These are phyloP conservation scores for Globisporangium lucens DNA, from an alignment of 352 stramenopile species.

Conservation along the genomic window DNA sequence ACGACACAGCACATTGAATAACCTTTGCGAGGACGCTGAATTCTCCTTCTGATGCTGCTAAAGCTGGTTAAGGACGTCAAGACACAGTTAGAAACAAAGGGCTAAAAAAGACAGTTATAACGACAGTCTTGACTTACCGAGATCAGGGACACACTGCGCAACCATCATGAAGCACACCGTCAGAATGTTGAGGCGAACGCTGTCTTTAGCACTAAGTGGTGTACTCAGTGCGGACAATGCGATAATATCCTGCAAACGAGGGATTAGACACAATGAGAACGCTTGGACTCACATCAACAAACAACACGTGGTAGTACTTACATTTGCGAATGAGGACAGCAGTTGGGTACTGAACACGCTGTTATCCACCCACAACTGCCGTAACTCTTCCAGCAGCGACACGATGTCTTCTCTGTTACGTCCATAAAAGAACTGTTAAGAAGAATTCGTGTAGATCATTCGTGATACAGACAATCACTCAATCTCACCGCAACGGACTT, in stretches of 20 bases:
- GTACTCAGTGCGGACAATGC: conserved; percentile 27
- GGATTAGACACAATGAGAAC: conserved; percentile 3
- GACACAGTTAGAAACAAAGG: conserved; percentile 6
- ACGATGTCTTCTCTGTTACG: conserved; percentile 45
- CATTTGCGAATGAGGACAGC: conserved; percentile 54
- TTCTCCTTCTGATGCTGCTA: conserved; percentile 4
- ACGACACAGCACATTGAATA: conserved; percentile 25
- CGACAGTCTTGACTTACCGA: conserved; percentile 28
- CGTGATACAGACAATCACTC: background rate
- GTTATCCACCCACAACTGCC: conserved; percentile 59
- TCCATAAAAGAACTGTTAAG: conserved; percentile 1
- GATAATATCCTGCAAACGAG: conserved; percentile 40
- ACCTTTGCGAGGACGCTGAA: conserved; percentile 31
- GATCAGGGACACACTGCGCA: conserved; percentile 36
- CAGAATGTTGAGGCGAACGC: conserved; percentile 38
- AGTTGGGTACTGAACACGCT: conserved; percentile 70
- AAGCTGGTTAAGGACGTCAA: conserved; percentile 6
- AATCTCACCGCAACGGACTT: conserved; percentile 34
- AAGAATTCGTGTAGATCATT: background rate
- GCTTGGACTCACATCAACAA: background rate
- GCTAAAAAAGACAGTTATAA: background rate
- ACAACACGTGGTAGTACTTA: conserved; percentile 15
- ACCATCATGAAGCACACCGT: conserved; percentile 60
- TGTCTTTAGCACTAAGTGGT: conserved; percentile 22
- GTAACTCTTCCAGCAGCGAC: conserved; percentile 40